A percentile compares a stretch with the other conserved stretches of the same genome.
Evolutionary conservation across 2,329 filamentous ascomycete genomes (phyloP).

Genomic region (Tricladium varicosporioides): DNA sequence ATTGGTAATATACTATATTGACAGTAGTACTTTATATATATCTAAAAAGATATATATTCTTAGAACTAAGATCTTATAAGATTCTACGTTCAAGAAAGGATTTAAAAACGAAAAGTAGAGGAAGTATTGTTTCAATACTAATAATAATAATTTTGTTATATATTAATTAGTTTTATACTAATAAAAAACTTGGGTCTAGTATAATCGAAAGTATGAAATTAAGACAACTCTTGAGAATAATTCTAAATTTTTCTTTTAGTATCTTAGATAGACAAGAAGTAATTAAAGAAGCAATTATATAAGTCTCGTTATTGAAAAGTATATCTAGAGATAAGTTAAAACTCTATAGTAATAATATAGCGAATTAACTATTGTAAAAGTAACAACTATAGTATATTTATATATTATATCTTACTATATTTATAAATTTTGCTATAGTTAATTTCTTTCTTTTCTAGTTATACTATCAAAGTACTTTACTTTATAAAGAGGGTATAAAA

Average conservation of each 20-base stretch:
- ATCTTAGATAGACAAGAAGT: slow-evolving; percentile 90
- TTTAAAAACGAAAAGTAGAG: slow-evolving; percentile 68
- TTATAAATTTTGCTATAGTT: slow-evolving; percentile 71
- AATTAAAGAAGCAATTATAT: slow-evolving; percentile 98
- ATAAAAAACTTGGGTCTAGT: slow-evolving; percentile 95
- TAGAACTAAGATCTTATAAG: slow-evolving; percentile 74
- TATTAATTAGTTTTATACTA: slow-evolving; percentile 90
- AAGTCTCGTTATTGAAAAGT: slow-evolving; percentile 77
- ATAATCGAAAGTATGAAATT: slow-evolving; percentile 85
- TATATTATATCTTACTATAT: slow-evolving; percentile 86
- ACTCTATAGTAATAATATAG: neutral
- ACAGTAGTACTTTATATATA: slow-evolving; percentile 92
- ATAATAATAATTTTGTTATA: slow-evolving; percentile 98
- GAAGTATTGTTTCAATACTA: slow-evolving; percentile 86
- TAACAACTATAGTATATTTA: slow-evolving; percentile 93
- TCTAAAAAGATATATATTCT: slow-evolving; percentile 93
- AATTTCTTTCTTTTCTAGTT: slow-evolving; percentile 70
- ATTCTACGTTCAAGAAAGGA: neutral
- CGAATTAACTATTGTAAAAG: slow-evolving; percentile 45
- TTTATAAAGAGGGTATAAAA: slow-evolving; percentile 55
- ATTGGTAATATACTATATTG: slow-evolving; percentile 90
- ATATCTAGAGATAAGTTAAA: slow-evolving; percentile 78
- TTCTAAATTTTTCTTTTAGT: slow-evolving; percentile 87
- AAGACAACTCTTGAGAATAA: slow-evolving; percentile 91
- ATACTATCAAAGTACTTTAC: slow-evolving; percentile 65